Evolutionary conservation across 1,139 yeast species (phyloP), one percentile per base, ranked within the genome.

Genomic region (Meyerozyma athensensis): DNA sequence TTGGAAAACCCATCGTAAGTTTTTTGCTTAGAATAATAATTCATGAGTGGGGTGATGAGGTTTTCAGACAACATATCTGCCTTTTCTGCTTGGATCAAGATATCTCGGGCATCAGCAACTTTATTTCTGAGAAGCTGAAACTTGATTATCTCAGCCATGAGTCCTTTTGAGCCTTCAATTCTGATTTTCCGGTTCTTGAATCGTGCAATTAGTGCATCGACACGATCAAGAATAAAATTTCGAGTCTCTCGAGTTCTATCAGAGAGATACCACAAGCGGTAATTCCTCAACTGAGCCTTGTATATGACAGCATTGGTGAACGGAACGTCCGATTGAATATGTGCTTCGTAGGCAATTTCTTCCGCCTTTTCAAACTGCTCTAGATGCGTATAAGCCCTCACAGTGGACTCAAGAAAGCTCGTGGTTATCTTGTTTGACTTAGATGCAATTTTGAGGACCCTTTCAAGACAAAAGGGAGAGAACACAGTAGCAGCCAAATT

Each of bases 351-450:
- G 3, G 57, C 46, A 22, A 58, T 22, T 4, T 52, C 48, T 21
- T 68, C 66, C 1, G 72, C 73, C n/a, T 43, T 39, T 38, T 57
- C 58, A 44, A 47, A 66, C 38, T 60, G 65, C 18, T 57, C 66
- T 16, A 69, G 46, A 23, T 43, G 48, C 3, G 62, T 54, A 39
- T 61, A 63, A 1, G 63, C 61, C 7, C 46, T 40, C 16, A 61
- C 55, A 24, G 67, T 47, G 7, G 48, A 45, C 19, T 40, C 30
- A 35, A 53, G 53, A 8, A 53, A 45, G 1, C 37, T 35, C n/a
- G 49, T 54, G 30, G 46, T 36, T 30, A 42, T 35, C 10, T 57
- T 34, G 18, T 51, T 43, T 16, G 50, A 45, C 3, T 48, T 36
- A 3, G 42, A 31, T 1, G 65, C 63, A 3, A 61, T 24, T 4